Evolutionary conservation across 192 early-diverging fungal species (phyloP), one percentile per base, ranked within the genome.

Genomic region (Nowakowskiella sp.): DNA sequence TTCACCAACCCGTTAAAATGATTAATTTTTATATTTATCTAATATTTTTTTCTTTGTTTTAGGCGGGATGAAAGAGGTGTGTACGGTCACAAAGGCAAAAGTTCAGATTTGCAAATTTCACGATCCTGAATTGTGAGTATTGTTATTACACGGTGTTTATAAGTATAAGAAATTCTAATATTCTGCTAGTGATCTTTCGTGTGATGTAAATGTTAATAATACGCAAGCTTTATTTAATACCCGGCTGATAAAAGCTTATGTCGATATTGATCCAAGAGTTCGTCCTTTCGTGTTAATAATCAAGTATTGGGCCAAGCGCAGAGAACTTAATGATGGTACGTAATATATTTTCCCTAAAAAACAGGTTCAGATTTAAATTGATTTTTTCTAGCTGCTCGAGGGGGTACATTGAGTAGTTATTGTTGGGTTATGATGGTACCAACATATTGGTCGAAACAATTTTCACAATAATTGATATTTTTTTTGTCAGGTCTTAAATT

Each of bases 201-300:
- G 90, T 51, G 93, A 97, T 60, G 85, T 92, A 57, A 94, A 94
- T 68, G 83, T 97, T 47, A 95, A 95, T 71, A 95, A 91, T 66
- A 82, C 87, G 1, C 57, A 92, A 34, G 91, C 91, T 8, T 65
- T 97, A 36, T 74, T 85, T 61, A 97, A 97, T 65, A 92, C 94
- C 22, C 66, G 72, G 29, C 81, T 95, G 77, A 84, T 97, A 59
- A 81, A 83, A 65, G 86, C 85, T 4, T 94, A 93, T 77, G 90
- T 93, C 4, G 78, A 74, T 4, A 75, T 92, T 25, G 92, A 95
- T 65, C 68, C 83, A 9, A 80, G 92, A 8, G 90, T 95, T n/a
- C 76, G 83, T 28, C 92, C 88, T 0, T 74, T 97, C 57, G 75
- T 87, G 33, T 85, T 94, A 83, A 77, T 91, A n/a, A 73, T 97